Conservation (phyloP, 2,329 filamentous ascomycete species). For the Colletotrichum sojae region DNA sequence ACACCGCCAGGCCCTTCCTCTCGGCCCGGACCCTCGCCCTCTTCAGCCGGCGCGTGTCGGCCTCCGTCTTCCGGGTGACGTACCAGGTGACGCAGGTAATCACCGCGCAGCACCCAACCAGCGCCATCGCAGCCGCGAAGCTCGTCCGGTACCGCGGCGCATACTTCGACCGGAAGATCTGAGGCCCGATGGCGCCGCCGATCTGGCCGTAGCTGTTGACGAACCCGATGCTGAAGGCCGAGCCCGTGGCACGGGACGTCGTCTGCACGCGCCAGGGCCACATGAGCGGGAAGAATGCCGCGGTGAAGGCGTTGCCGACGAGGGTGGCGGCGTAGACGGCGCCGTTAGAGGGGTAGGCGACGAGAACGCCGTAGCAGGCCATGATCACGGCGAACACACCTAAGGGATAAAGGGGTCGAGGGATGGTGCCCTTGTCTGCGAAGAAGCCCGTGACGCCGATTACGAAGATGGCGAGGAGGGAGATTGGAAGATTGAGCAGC, state of each 20-base stretch:
- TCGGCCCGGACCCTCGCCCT: conserved; percentile 56
- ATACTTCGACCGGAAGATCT: conserved; percentile 61
- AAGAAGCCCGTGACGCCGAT: conserved; percentile 58
- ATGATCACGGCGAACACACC: conserved; percentile 58
- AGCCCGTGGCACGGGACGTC: conserved; percentile 60
- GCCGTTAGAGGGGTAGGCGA: conserved; percentile 60
- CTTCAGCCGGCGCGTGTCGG: conserved; percentile 60
- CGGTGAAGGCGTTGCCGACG: conserved; percentile 58
- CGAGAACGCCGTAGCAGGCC: conserved; percentile 60
- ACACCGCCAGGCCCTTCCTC: conserved; percentile 55
- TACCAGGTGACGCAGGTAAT: conserved; percentile 60
- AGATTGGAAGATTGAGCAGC: conserved; percentile 64
- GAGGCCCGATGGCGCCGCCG: conserved; percentile 62
- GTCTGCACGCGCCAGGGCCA: conserved; percentile 67
- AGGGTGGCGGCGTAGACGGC: conserved; percentile 63
- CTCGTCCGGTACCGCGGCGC: conserved; percentile 60
- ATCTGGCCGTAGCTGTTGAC: conserved; percentile 66
- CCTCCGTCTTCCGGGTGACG: conserved; percentile 59
- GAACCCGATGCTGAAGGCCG: conserved; percentile 65
- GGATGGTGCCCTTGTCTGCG: conserved; percentile 58
- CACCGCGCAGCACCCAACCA: conserved; percentile 59
- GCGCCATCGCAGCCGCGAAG: conserved; percentile 60
- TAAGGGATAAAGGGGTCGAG: conserved; percentile 60
- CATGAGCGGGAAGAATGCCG: conserved; percentile 64
- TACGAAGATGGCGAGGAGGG: conserved; percentile 56